phyloP scores from a whole-genome alignment of 257 asterid genomes.

The Nicotiana noctiflora region DNA sequence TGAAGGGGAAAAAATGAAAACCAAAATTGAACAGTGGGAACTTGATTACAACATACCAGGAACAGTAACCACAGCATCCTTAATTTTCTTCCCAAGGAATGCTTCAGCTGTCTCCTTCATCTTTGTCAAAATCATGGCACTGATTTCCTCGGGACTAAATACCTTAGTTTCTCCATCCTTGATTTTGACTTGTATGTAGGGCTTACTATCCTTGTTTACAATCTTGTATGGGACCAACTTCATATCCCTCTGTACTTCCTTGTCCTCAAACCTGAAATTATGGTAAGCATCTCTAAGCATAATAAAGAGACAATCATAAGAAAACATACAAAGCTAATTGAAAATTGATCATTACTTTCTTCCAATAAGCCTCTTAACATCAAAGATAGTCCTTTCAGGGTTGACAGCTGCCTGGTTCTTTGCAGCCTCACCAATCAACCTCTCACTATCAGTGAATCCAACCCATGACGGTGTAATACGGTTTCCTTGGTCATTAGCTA shows the following conservation, averaged over 20 bases:
- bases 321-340: neutral
- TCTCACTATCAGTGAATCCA: constrained; percentile 77
- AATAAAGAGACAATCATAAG: neutral
- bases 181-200: constrained; percentile 74
- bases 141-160: constrained; percentile 91
- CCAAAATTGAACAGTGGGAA: neutral
- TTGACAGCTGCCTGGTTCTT: constrained; percentile 92
- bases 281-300: neutral
- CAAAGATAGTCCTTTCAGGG: constrained; percentile 81
- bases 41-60: constrained; percentile 43
- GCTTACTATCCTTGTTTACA: constrained; percentile 86
- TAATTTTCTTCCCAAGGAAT: constrained; percentile 79
- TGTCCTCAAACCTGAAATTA: constrained; percentile 64
- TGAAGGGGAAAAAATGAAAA: neutral
- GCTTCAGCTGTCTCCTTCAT: constrained; percentile 96
- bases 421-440: constrained; percentile 95
- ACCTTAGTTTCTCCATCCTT: constrained; percentile 83
- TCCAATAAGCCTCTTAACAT: constrained; percentile 94
- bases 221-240: constrained; percentile 83
- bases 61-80: constrained; percentile 91
- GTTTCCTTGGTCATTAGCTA: constrained; percentile 95
- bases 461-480: constrained; percentile 98
- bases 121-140: constrained; percentile 85
- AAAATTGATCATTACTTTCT: constrained; percentile 54
- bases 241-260: constrained; percentile 88